Evolutionary conservation across 1,284 basidiomycete species (phyloP).

Genomic region (Boletus subluridellus): DNA sequence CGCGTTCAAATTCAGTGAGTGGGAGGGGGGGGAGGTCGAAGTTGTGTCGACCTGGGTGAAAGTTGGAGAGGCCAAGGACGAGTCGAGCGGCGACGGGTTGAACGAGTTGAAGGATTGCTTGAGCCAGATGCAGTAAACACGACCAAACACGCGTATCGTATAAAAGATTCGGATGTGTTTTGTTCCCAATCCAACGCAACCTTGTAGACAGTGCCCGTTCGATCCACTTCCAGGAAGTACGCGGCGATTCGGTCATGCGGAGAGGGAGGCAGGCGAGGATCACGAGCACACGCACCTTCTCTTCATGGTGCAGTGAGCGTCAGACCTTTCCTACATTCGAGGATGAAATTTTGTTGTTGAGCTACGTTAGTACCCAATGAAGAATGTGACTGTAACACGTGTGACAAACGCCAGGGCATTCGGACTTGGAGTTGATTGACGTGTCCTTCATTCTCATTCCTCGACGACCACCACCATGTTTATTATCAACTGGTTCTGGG

Average conservation of each 20-base stretch:
- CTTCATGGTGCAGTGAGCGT: slow-evolving; percentile 61
- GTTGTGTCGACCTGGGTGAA: slow-evolving; percentile 60
- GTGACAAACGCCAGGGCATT: slow-evolving; percentile 4
- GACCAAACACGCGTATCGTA: slow-evolving; percentile 23
- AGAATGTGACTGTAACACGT: slow-evolving; percentile 16
- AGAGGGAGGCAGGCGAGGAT: slow-evolving; percentile 55
- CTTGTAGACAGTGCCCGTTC: slow-evolving; percentile 76
- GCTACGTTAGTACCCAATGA: not conserved
- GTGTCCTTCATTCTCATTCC: slow-evolving; percentile 22
- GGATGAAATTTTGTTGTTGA: not conserved
- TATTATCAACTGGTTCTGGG: slow-evolving; percentile 94
- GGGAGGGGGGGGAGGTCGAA: slow-evolving; percentile 73
- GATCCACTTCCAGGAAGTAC: slow-evolving; percentile 43
- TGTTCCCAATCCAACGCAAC: slow-evolving; percentile 45
- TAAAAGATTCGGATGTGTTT: slow-evolving; percentile 4
- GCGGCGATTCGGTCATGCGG: slow-evolving; percentile 72
- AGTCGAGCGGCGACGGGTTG: slow-evolving; percentile 39
- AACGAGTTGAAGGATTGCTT: slow-evolving; percentile 50
- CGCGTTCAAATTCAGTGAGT: slow-evolving; percentile 65
- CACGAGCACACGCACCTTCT: slow-evolving; percentile 57
- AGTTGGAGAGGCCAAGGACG: slow-evolving; percentile 34
- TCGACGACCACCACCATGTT: slow-evolving; percentile 56
- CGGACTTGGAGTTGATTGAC: slow-evolving; percentile 10
- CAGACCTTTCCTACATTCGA: slow-evolving; percentile 64
- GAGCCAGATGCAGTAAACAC: slow-evolving; percentile 38